A percentile compares a stretch with the other conserved stretches of the same genome.
These are phyloP conservation scores for Teratosphaeriaceae sp. DNA, from an alignment of 2,329 filamentous ascomycete genomes.

Conservation along the genomic window DNA sequence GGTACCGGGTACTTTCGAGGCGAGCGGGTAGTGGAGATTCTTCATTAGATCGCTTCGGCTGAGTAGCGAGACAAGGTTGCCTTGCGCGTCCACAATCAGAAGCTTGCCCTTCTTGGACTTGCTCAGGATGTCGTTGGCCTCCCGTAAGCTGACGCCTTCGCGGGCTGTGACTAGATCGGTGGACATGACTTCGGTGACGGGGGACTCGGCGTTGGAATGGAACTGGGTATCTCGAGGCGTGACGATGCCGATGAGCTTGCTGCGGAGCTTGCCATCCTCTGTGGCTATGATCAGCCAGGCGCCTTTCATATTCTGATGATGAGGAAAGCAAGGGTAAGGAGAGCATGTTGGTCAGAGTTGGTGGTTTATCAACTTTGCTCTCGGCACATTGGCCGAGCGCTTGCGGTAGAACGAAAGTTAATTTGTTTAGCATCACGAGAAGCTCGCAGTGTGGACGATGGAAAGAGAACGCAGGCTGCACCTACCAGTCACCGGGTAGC, in stretches of 20 bases:
- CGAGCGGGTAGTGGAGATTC: conserved; percentile 94
- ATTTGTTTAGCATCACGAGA: conserved; percentile 69
- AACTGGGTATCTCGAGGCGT: conserved; percentile 98
- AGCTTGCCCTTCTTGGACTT: conserved; percentile 87
- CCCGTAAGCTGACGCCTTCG: conserved; percentile 71
- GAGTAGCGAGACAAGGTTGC: conserved; percentile 68
- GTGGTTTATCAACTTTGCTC: conserved; percentile 28
- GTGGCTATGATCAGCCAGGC: conserved; percentile 16
- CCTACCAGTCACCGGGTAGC: conserved; percentile 97
- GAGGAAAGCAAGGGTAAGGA: neutral
- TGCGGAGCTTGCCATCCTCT: conserved; percentile 91
- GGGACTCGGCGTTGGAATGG: conserved; percentile 64
- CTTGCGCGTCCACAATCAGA: conserved; percentile 43
- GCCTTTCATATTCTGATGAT: neutral
- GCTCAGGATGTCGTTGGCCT: conserved; percentile 89
- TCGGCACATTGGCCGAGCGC: conserved; percentile 44
- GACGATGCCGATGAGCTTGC: conserved; percentile 94
- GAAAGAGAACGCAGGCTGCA: conserved; percentile 19
- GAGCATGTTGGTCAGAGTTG: conserved; percentile 21
- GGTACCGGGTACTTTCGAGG: conserved; percentile 91
- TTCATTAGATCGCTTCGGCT: conserved; percentile 96
- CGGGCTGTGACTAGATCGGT: conserved; percentile 86
- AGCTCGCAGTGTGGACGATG: conserved; percentile 12
- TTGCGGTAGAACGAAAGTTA: conserved; percentile 99
- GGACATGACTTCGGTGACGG: conserved; percentile 89